Evolutionary conservation across 208 protist genomes (phyloP), one percentile per base, ranked within the genome.

Genomic region (Vickermania ingenoplastis): DNA sequence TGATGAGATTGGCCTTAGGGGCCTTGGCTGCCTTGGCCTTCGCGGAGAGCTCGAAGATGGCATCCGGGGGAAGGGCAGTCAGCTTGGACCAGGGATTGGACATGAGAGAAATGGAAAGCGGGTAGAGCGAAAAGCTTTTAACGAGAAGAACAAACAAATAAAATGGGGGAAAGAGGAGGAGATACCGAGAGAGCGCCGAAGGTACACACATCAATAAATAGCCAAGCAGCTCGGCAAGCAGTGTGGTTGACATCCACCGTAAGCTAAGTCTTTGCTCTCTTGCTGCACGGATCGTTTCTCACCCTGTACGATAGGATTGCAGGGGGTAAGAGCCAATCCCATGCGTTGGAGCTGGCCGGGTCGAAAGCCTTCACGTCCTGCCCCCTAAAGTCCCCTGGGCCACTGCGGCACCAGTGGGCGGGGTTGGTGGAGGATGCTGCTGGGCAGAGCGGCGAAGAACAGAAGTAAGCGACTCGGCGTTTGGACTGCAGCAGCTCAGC

Each of bases 1-100:
- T 96, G 51, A 95, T 86, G 29, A 99, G 85, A 73, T 98, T 93
- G 1, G 98, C 85, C 79, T 99, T 99, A 5, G 77, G 73, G 13
- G 61, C 73, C 13, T 59, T 65, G 5, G 77, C 86, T 1, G 50
- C 60, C 41, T 73, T 74, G 0, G 86, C 86, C 1, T 52, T 36
- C 0, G 22, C 36, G 5, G 75, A 52, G 7, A 89, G 66, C 0
- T 55, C 31, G 41, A 93, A 83, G 48, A 90, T 87, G 49, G 29
- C 30, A 59, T 93, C 86, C 14, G 71, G 65, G n/a, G 68, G 52
- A 7, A 71, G 56, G 1, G 56, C 24, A 7, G 67, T 4, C 2
- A 93, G 59, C 27, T 25, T 31, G 0, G 60, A 57, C 67, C 71
- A 85, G 50, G 22, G 61, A 17, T 71, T 50, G 28, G 27, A 1